Conservation (phyloP, 306 rosid genomes). For the Oxytropis ochrocephala region DNA sequence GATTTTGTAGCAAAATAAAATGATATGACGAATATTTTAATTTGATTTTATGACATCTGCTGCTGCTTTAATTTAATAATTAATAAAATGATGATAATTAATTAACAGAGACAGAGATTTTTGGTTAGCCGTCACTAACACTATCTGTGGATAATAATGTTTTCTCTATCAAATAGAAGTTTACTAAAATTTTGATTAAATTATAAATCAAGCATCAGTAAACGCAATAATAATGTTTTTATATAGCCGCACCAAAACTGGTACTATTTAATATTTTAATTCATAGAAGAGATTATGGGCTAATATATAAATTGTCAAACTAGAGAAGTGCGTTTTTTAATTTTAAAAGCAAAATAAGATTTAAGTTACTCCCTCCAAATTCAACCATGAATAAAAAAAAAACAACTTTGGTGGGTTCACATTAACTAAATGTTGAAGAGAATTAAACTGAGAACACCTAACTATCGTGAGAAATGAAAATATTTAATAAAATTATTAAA, state of each 20-base stretch:
- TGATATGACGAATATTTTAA: background rate
- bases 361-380: too few relatives aligned
- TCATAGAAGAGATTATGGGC: background rate
- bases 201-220: background rate
- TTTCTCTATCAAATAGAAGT: background rate
- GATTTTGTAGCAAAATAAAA: background rate
- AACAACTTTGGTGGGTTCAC: too few relatives aligned
- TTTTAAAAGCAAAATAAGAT: too few relatives aligned
- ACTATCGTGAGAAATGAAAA: too few relatives aligned
- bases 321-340: background rate
- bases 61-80: background rate
- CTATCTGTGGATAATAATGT: background rate
- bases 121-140: conserved; percentile 8
- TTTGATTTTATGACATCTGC: background rate
- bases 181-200: too few relatives aligned
- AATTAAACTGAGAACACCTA: too few relatives aligned
- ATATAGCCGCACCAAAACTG: background rate
- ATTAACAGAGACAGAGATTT: too few relatives aligned
- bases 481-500: too few relatives aligned
- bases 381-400: too few relatives aligned
- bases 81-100: too few relatives aligned
- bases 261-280: background rate
- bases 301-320: background rate
- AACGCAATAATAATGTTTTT: background rate
- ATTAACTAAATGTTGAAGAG: too few relatives aligned